Conservation (phyloP, 169 alveolate genomes). For the Cryptosporidium viatorum region DNA sequence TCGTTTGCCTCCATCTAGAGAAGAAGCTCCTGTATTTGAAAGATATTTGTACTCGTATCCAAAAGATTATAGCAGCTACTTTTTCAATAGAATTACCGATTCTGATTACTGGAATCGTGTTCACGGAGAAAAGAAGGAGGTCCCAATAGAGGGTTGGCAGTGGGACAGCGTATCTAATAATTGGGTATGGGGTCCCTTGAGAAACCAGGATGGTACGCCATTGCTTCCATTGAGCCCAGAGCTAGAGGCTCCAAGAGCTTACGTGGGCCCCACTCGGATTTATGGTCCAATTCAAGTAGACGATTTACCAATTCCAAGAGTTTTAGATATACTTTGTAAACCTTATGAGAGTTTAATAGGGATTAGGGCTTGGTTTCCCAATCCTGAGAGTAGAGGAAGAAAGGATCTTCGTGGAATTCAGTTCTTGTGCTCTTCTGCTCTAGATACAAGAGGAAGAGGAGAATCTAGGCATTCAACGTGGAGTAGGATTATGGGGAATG, state of each 20-base stretch:
- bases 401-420: constrained; percentile 73
- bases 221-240: constrained; percentile 42
- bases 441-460: constrained; percentile 27
- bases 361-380: constrained; percentile 74
- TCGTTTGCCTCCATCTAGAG: constrained; percentile 38
- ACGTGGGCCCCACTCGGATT: constrained; percentile 60
- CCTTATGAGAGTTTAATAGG: constrained; percentile 74
- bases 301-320: constrained; percentile 69
- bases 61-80: constrained; percentile 3
- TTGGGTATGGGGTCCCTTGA: constrained; percentile 71
- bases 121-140: background rate
- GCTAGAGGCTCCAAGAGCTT: constrained; percentile 73
- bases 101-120: constrained; percentile 19
- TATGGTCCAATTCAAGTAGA: constrained; percentile 71
- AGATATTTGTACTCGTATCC: constrained; percentile 60
- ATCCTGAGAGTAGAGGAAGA: constrained; percentile 70
- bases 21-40: constrained; percentile 9
- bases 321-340: constrained; percentile 53
- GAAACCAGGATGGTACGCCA: constrained; percentile 50
- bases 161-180: constrained; percentile 29
- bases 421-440: constrained; percentile 56
- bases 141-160: constrained; percentile 47
- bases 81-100: constrained; percentile 6
- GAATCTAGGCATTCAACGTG: constrained; percentile 35
- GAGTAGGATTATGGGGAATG: constrained; percentile 71